These are phyloP conservation scores for Neoascochyta sp. DNA, from an alignment of 2,329 filamentous ascomycete species.

Conservation along the genomic window DNA sequence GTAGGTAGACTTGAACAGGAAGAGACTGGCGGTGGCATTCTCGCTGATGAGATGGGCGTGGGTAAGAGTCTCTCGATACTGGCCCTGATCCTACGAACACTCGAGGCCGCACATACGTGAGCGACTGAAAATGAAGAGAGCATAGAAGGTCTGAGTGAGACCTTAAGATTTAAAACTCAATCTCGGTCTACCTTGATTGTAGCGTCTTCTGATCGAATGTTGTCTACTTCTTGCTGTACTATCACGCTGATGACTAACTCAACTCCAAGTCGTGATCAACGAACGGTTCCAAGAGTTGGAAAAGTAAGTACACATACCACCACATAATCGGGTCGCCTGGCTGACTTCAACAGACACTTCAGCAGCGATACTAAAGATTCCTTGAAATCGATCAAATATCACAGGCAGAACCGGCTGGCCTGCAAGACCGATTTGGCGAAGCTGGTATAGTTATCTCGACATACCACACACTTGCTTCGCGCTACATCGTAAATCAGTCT, in stretches of 20 bases:
- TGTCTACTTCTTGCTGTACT: constrained; percentile 37
- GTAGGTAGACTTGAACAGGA: constrained; percentile 8
- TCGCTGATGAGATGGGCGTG: constrained; percentile 61
- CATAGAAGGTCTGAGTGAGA: not conserved
- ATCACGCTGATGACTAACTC: constrained; percentile 27
- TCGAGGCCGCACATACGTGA: constrained; percentile 39
- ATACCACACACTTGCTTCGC: constrained; percentile 26
- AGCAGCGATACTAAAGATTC: constrained; percentile 3
- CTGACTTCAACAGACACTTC: constrained; percentile 21
- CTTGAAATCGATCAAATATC: constrained; percentile 22
- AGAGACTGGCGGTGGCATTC: constrained; percentile 46
- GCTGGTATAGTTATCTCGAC: constrained; percentile 30
- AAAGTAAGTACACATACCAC: no score
- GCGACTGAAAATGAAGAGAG: constrained; percentile 9
- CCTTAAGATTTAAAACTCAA: constrained; percentile 3
- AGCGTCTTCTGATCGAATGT: constrained; percentile 26
- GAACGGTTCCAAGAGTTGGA: constrained; percentile 30
- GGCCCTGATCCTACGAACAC: constrained; percentile 46
- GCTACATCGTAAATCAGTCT: no score
- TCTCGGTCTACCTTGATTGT: constrained; percentile 27
- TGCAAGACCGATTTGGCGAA: constrained; percentile 9
- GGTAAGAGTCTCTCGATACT: constrained; percentile 56
- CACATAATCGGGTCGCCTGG: no score
- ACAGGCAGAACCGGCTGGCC: constrained; percentile 16
- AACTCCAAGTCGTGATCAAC: constrained; percentile 33